Evolutionary conservation across 2,329 filamentous ascomycete genomes (phyloP).

Genomic region (Verticillium albo-atrum): DNA sequence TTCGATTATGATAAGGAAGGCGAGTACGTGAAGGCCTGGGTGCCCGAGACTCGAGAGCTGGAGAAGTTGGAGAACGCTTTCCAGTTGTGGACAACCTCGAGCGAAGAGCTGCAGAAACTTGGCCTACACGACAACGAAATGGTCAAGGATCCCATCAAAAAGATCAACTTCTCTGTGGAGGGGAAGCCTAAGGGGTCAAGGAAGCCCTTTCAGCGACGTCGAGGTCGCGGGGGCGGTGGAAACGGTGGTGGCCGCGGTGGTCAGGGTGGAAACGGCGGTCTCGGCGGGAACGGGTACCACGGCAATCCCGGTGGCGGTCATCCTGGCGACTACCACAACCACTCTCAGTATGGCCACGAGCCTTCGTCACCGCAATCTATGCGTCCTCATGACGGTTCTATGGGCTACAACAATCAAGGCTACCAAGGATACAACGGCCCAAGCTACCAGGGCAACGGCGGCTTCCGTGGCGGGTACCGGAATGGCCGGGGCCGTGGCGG

Average conservation of each 20-base stretch:
- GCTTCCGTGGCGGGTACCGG: conserved; percentile 1
- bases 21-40: conserved; percentile 68
- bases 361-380: not conserved
- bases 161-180: conserved; percentile 59
- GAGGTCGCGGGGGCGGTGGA: conserved; percentile 13
- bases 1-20: conserved; percentile 71
- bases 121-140: conserved; percentile 56
- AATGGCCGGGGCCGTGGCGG: conserved; percentile 2
- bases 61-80: conserved; percentile 56
- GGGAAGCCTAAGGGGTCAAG: conserved; percentile 36
- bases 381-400: not conserved
- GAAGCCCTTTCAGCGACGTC: conserved; percentile 23
- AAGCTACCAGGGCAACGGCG: conserved; percentile 4
- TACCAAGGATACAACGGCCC: conserved; percentile 1
- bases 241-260: not conserved
- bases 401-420: not conserved
- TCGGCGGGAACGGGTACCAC: not conserved
- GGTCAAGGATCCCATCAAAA: conserved; percentile 62
- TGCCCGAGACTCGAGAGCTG: conserved; percentile 59
- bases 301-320: not conserved
- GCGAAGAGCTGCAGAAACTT: conserved; percentile 51
- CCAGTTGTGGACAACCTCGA: conserved; percentile 62
- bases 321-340: not conserved
- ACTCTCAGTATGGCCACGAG: not conserved
- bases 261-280: not conserved